Conservation (phyloP, 768 basidiomycete genomes). For the Mrakia frigida region DNA sequence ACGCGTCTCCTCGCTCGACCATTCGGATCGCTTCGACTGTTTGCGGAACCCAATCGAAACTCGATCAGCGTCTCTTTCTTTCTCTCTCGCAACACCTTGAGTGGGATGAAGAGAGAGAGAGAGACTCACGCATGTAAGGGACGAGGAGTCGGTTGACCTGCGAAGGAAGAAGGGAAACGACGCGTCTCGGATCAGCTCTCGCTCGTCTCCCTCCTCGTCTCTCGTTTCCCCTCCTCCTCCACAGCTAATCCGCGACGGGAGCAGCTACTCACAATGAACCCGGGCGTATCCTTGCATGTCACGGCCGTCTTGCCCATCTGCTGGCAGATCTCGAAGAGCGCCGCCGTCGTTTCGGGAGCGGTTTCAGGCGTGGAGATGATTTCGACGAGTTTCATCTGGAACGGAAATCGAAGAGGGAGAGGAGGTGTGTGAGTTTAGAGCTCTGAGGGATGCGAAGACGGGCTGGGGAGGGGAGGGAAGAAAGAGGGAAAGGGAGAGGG, state of each 20-base stretch:
- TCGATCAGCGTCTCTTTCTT: too few species aligned
- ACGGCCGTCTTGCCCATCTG: slow-evolving; percentile 47
- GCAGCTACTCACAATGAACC: slow-evolving; percentile 50
- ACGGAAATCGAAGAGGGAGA: slow-evolving; percentile 26
- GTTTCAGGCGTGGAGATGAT: slow-evolving; percentile 46
- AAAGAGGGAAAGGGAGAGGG: background rate
- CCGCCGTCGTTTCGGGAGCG: slow-evolving; percentile 41
- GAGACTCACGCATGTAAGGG: slow-evolving; percentile 47
- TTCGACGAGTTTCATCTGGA: slow-evolving; percentile 49
- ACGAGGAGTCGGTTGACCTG: slow-evolving; percentile 38
- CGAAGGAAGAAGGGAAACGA: background rate
- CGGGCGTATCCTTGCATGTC: slow-evolving; percentile 48
- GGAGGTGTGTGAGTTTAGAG: background rate
- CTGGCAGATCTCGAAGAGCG: slow-evolving; percentile 44
- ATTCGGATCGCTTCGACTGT: slow-evolving; percentile 48
- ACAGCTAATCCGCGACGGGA: too few species aligned
- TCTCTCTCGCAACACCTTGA: too few species aligned
- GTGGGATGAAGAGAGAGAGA: too few species aligned
- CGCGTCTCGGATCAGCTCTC: too few species aligned
- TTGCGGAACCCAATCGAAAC: too few species aligned
- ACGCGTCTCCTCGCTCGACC: slow-evolving; percentile 49
- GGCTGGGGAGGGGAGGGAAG: background rate
- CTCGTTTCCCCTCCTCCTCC: too few species aligned
- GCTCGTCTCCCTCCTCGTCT: too few species aligned
- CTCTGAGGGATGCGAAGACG: background rate